phyloP scores from a whole-genome alignment of 2,329 filamentous ascomycete genomes.

The Cryphonectria carpinicola region DNA sequence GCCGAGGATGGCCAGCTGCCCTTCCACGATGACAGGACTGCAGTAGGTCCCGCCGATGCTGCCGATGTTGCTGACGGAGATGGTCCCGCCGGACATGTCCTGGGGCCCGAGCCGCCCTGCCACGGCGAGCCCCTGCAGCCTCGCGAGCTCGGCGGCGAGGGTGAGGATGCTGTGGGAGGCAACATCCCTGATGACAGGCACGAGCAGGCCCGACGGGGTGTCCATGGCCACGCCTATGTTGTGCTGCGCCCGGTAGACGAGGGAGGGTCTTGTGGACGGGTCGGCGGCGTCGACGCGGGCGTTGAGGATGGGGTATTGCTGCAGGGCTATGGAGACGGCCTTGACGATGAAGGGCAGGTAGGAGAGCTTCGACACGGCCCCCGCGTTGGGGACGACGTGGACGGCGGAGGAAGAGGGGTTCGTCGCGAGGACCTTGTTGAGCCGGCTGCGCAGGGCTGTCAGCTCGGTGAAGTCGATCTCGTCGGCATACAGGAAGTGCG shows the following conservation, averaged over 20 bases:
- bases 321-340: constrained; percentile 83
- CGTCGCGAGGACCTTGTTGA: constrained; percentile 67
- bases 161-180: constrained; percentile 74
- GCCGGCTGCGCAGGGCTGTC: constrained; percentile 69
- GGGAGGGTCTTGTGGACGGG: constrained; percentile 65
- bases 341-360: constrained; percentile 96
- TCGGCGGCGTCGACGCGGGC: constrained; percentile 71
- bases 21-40: constrained; percentile 86
- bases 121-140: constrained; percentile 73
- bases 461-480: constrained; percentile 82
- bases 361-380: constrained; percentile 66
- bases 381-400: constrained; percentile 38
- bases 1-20: constrained; percentile 89
- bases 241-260: constrained; percentile 82
- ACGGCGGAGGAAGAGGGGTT: constrained; percentile 33
- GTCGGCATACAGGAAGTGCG: constrained; percentile 94
- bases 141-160: constrained; percentile 75
- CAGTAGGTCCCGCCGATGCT: constrained; percentile 93
- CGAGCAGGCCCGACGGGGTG: constrained; percentile 83
- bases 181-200: constrained; percentile 89
- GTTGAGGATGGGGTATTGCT: constrained; percentile 85
- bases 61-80: constrained; percentile 96
- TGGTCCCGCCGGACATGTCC: constrained; percentile 85
- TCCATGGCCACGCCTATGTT: constrained; percentile 98
- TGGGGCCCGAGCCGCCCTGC: constrained; percentile 73